These are phyloP conservation scores for Dictyostelium brefeldianum DNA, from an alignment of 78 protist species.

Conservation along the genomic window DNA sequence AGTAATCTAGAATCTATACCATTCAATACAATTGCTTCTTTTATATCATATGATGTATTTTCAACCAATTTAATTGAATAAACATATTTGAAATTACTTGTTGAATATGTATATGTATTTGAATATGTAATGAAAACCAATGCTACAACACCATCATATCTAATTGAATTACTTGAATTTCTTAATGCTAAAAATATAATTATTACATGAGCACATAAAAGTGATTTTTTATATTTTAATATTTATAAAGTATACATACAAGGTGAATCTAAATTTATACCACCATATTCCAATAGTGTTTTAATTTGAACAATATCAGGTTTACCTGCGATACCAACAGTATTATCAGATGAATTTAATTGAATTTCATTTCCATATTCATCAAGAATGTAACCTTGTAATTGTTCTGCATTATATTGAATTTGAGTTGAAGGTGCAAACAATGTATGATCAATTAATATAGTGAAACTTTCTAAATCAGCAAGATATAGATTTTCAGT, in stretches of 20 bases:
- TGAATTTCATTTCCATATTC: constrained; percentile 30
- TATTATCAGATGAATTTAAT: not conserved
- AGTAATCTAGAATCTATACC: not conserved
- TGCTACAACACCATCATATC: constrained; percentile 55
- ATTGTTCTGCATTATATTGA: constrained; percentile 39
- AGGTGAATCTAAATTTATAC: constrained; percentile 31
- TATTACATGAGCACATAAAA: no score
- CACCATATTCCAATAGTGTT: constrained; percentile 8
- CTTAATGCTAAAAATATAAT: not conserved
- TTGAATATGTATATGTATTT: constrained; percentile 37
- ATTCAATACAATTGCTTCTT: constrained; percentile 6
- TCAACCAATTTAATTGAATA: constrained; percentile 7
- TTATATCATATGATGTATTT: constrained; percentile 21
- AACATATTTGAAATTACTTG: constrained; percentile 33
- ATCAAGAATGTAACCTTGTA: constrained; percentile 26
- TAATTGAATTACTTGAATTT: constrained; percentile 36
- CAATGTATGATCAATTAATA: constrained; percentile 66
- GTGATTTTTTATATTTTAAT: not conserved
- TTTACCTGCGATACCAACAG: constrained; percentile 36
- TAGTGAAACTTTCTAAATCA: constrained; percentile 53
- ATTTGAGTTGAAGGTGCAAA: constrained; percentile 29
- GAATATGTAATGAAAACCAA: constrained; percentile 57
- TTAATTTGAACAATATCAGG: constrained; percentile 34
- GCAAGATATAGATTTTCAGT: constrained; percentile 20
- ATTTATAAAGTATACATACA: not conserved